Base-by-base conservation (phyloP, 2,329 filamentous ascomycete genomes). In the Arachnopeziza araneosa region DNA sequence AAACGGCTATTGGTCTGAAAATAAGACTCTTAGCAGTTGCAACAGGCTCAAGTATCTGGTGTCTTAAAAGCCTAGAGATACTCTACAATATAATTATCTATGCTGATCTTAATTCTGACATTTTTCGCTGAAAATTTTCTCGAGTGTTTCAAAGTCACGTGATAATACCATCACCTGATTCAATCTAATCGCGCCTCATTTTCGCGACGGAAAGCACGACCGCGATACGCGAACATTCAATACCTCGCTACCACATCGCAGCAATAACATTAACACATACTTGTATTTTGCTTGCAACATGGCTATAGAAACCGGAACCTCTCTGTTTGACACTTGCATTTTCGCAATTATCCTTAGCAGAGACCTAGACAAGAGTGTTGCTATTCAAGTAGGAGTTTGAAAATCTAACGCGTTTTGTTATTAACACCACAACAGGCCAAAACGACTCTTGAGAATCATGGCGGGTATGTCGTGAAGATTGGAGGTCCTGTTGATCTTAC, bases 401-500 rank as follows among this genome's bases (percentile, higher is more conserved):
- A 52, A 17, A 49, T 26, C n/a, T 44, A 26, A 26, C n/a, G 24
- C 22, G n/a, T 51, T 23, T 30, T 52, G 22, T 23, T 19, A 17
- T 14, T 50, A 54, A 22, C 32, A 26, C 52, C 50, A 58, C 26
- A 32, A 59, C 26, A 72, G 70, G 52, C 71, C 12, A 44, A 59
- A 53, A 53, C 63, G 51, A 67, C 66, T 32, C 52, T 73, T 6
- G 66, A 70, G 55, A 62, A 69, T n/a, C 67, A 73, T 62, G 70
- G 64, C 21, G 74, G 72, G 50, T 76, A 63, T 67, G 76, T 74
- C 54, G 62, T 69, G 19, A 68, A 74, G 21, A 68, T 74, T 52
- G 73, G 79, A 54, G 69, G 75, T 2, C 71, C 61, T 22, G 67
- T 76, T 19, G 63, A 72, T 36, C 61, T 82, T 14, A 69, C 74